Percentiles rank a stretch among this genome's conserved stretches.
These are phyloP conservation scores for Erythrobasidium hasegawianum DNA, from an alignment of 1,284 basidiomycete species.

Conservation along the genomic window DNA sequence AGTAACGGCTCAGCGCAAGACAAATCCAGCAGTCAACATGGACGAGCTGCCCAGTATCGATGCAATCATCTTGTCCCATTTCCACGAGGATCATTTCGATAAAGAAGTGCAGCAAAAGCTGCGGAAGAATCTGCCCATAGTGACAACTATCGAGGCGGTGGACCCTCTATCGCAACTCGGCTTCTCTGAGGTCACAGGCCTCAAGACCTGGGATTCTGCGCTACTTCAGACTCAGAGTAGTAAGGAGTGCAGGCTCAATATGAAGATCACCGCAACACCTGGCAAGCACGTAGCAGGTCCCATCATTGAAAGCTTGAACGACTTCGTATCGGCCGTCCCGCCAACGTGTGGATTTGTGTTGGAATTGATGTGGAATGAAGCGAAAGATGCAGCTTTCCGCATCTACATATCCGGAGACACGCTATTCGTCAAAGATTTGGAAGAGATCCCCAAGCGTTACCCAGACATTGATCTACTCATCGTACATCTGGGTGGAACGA, in stretches of 20 bases:
- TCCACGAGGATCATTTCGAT: conserved; percentile 45
- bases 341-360: conserved; percentile 47
- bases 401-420: conserved; percentile 48
- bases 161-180: conserved; percentile 29
- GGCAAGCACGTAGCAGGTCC: conserved; percentile 46
- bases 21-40: conserved; percentile 44
- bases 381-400: conserved; percentile 36
- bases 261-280: conserved; percentile 43
- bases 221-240: conserved; percentile 28
- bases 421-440: conserved; percentile 47
- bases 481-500: conserved; percentile 47
- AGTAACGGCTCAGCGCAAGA: conserved; percentile 43
- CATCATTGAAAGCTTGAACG: conserved; percentile 39
- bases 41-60: conserved; percentile 41
- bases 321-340: conserved; percentile 41
- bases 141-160: conserved; percentile 44
- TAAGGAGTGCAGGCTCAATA: conserved; percentile 24
- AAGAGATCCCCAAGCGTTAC: conserved; percentile 44
- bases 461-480: conserved; percentile 46
- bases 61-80: conserved; percentile 34
- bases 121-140: conserved; percentile 45
- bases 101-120: conserved; percentile 43
- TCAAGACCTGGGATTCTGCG: conserved; percentile 44
- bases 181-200: conserved; percentile 42
- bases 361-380: conserved; percentile 38